Conservation (phyloP, 495 filamentous ascomycete genomes). For the Aspergillus avenaceus region DNA sequence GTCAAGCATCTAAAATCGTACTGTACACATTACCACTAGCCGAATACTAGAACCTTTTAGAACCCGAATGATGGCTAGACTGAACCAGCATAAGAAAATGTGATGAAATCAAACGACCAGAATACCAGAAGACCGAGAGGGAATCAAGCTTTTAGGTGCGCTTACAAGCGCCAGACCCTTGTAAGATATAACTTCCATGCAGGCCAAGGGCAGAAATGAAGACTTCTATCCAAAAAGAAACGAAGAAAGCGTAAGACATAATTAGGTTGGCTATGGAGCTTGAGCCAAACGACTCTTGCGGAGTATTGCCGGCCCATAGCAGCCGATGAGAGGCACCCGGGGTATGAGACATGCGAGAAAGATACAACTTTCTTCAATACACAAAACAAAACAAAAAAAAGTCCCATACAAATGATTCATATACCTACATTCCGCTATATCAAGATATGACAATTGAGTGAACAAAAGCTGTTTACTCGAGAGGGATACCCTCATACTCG, state of each 20-base stretch:
- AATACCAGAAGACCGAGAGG: neutral
- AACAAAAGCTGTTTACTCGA: constrained; percentile 41
- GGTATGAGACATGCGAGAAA: constrained; percentile 27
- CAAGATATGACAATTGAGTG: constrained; percentile 13
- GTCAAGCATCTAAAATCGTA: too few species aligned
- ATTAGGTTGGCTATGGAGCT: constrained; percentile 23
- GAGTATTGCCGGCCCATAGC: constrained; percentile 27
- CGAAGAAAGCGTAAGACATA: constrained; percentile 12
- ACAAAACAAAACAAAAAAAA: constrained; percentile 10
- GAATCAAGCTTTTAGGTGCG: neutral
- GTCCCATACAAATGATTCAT: constrained; percentile 13
- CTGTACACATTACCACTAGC: too few species aligned
- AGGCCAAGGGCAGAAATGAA: neutral
- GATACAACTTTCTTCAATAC: constrained; percentile 12
- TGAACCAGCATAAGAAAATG: too few species aligned
- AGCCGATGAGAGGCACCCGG: constrained; percentile 28
- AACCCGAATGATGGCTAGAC: too few species aligned
- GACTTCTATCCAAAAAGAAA: neutral
- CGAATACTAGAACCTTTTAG: too few species aligned
- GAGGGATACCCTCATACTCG: constrained; percentile 88
- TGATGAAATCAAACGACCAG: neutral
- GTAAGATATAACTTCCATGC: too few species aligned
- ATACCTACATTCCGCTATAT: constrained; percentile 21
- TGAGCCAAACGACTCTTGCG: constrained; percentile 15
- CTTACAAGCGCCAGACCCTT: too few species aligned